phyloP scores from a whole-genome alignment of 2,329 filamentous ascomycete species.

The Nemania diffusa region DNA sequence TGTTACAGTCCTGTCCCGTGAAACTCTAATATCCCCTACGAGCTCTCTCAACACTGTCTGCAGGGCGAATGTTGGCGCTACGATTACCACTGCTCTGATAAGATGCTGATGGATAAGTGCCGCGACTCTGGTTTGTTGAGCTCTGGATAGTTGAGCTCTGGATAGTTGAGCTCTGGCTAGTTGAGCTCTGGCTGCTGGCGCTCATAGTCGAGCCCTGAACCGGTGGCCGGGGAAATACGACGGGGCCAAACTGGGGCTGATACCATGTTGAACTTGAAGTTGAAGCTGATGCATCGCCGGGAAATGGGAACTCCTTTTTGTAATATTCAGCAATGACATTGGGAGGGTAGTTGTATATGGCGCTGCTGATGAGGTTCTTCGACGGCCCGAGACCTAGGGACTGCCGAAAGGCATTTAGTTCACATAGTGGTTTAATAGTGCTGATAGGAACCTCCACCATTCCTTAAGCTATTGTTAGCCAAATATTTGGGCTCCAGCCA shows the following conservation, averaged over 20 bases:
- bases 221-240: background rate
- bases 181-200: background rate
- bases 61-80: background rate
- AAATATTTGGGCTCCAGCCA: background rate
- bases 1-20: too few species aligned
- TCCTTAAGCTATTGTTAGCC: background rate
- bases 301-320: background rate
- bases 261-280: background rate
- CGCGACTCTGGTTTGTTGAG: background rate
- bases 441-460: background rate
- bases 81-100: background rate
- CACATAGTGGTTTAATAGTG: background rate
- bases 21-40: too few species aligned
- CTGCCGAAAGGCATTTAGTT: conserved; percentile 16
- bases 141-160: background rate
- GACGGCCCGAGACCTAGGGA: conserved; percentile 7
- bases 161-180: background rate
- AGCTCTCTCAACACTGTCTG: background rate
- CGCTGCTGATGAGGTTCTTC: conserved; percentile 26
- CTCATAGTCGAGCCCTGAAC: background rate
- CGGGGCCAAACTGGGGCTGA: background rate
- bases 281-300: background rate
- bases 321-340: background rate
- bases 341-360: conserved; percentile 2
- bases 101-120: background rate